Percentiles rank a stretch among this genome's conserved stretches.
Conservation (phyloP, 139 green algal species). For the Asterochloris sp. region DNA sequence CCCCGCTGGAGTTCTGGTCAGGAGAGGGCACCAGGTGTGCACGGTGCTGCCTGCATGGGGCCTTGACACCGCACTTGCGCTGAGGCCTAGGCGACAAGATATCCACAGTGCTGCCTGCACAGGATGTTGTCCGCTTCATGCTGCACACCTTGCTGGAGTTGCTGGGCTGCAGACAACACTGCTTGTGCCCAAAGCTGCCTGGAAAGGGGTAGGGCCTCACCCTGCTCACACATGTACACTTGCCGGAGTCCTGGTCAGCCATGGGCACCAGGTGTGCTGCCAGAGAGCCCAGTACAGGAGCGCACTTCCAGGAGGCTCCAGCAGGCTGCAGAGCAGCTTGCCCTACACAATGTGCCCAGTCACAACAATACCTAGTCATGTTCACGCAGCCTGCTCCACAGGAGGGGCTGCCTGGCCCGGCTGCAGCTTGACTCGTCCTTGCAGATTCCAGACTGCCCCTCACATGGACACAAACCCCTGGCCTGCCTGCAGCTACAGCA, state of each 20-base stretch:
- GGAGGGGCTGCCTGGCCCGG: neutral
- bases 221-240: too few relatives aligned
- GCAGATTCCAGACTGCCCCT: neutral
- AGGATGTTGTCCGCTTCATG: neutral
- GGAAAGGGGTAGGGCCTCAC: too few relatives aligned
- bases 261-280: too few relatives aligned
- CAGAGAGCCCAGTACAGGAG: too few relatives aligned
- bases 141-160: too few relatives aligned
- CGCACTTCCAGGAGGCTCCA: too few relatives aligned
- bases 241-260: too few relatives aligned
- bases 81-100: neutral
- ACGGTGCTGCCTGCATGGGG: neutral
- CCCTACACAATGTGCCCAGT: neutral
- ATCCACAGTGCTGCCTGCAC: neutral
- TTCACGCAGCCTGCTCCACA: neutral
- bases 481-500: constrained; percentile 16
- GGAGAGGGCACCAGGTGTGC: constrained; percentile 7
- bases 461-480: neutral
- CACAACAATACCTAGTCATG: neutral
- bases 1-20: constrained; percentile 21
- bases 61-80: neutral
- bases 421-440: neutral
- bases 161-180: too few relatives aligned
- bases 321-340: neutral
- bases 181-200: too few relatives aligned